Conservation (phyloP, 371 early-diverging fungal species). For the Cokeromyces recurvatus region DNA sequence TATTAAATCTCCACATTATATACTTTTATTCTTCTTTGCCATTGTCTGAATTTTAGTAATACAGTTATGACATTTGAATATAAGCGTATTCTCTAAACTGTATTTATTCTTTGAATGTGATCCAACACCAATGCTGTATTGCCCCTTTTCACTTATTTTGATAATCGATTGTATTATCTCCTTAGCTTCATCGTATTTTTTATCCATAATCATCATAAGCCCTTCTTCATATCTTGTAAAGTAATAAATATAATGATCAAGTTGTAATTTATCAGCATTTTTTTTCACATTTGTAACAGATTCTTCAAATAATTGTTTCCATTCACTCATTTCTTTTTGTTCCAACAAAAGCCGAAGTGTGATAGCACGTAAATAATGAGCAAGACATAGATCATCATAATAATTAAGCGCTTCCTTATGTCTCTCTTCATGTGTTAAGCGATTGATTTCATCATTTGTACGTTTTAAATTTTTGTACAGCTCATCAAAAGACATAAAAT, state of each 20-base stretch:
- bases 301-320: constrained; percentile 12
- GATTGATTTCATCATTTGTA: constrained; percentile 36
- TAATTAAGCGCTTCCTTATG: constrained; percentile 16
- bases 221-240: constrained; percentile 59
- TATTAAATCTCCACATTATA: too few relatives aligned
- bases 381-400: constrained; percentile 65
- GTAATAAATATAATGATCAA: constrained; percentile 67
- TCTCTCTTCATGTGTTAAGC: constrained; percentile 27
- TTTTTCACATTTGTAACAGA: constrained; percentile 25
- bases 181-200: constrained; percentile 41
- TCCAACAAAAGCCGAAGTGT: constrained; percentile 24
- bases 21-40: too few relatives aligned
- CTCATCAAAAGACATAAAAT: constrained; percentile 49
- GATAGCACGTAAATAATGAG: constrained; percentile 51
- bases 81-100: constrained; percentile 37
- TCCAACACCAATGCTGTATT: constrained; percentile 37
- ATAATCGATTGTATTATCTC: constrained; percentile 41
- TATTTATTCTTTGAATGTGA: constrained; percentile 45
- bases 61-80: constrained; percentile 46
- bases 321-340: constrained; percentile 3
- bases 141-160: constrained; percentile 33
- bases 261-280: constrained; percentile 31
- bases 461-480: constrained; percentile 36
- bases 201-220: constrained; percentile 35
- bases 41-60: constrained; percentile 20